phyloP scores from a whole-genome alignment of 2,329 filamentous ascomycete genomes.

The Fonsecaea multimorphosa region DNA sequence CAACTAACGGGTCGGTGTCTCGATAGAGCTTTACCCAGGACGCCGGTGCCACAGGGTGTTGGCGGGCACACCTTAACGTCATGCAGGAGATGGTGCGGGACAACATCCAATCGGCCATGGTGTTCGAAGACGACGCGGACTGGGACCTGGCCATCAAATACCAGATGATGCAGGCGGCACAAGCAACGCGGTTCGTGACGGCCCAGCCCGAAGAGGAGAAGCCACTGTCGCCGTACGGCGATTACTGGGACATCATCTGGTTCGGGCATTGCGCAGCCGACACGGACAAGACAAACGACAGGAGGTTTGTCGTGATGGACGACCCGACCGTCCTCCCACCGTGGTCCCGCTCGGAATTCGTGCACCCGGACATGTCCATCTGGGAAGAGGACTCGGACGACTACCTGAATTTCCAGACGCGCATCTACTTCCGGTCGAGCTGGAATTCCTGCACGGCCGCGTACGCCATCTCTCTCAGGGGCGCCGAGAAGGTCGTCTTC shows the following conservation, averaged over 20 bases:
- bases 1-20: constrained; percentile 5
- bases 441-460: constrained; percentile 32
- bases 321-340: constrained; percentile 43
- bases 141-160: constrained; percentile 61
- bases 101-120: constrained; percentile 56
- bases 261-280: constrained; percentile 55
- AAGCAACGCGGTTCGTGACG: constrained; percentile 42
- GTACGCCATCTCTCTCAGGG: constrained; percentile 35
- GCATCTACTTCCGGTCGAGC: constrained; percentile 26
- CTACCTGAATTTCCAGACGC: constrained; percentile 23
- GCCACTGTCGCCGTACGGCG: constrained; percentile 55
- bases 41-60: constrained; percentile 40
- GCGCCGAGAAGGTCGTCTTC: constrained; percentile 34
- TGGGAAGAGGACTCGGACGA: constrained; percentile 28
- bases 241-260: constrained; percentile 61
- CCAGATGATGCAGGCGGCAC: constrained; percentile 54
- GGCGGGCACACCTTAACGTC: constrained; percentile 51
- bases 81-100: constrained; percentile 51
- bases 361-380: constrained; percentile 26
- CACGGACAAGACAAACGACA: constrained; percentile 40
- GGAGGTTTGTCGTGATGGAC: constrained; percentile 42
- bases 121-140: constrained; percentile 64
- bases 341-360: constrained; percentile 28
- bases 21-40: constrained; percentile 29
- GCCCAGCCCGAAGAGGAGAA: constrained; percentile 35